These are phyloP conservation scores for Mycena galopus DNA, from an alignment of 768 basidiomycete species.

Conservation along the genomic window DNA sequence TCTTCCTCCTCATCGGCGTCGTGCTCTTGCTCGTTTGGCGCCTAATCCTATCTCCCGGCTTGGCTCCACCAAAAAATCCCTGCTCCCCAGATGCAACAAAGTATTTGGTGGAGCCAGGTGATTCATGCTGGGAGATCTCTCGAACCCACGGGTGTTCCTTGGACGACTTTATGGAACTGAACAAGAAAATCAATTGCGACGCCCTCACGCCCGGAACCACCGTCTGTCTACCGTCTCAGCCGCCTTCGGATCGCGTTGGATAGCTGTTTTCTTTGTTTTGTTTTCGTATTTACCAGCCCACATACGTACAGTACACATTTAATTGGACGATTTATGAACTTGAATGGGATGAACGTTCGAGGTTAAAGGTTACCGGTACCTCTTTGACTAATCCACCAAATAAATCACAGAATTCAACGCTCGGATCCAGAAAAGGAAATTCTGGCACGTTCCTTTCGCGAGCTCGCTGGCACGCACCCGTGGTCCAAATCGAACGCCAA, in stretches of 20 bases:
- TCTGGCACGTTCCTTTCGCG: too few species aligned
- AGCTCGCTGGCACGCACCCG: too few species aligned
- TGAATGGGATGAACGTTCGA: too few species aligned
- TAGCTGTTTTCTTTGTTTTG: too few species aligned
- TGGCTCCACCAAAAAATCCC: constrained; percentile 48
- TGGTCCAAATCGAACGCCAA: too few species aligned
- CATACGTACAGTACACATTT: too few species aligned
- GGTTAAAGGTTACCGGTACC: too few species aligned
- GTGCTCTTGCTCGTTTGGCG: constrained; percentile 75
- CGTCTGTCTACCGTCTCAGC: constrained; percentile 71
- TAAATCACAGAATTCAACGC: too few species aligned
- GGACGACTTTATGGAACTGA: constrained; percentile 65
- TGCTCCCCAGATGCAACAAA: constrained; percentile 58
- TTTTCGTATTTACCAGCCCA: too few species aligned
- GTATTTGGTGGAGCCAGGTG: constrained; percentile 68
- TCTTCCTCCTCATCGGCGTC: constrained; percentile 78
- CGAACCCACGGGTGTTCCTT: constrained; percentile 60
- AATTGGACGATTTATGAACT: too few species aligned
- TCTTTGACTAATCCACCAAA: too few species aligned
- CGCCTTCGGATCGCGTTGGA: not conserved
- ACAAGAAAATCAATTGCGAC: constrained; percentile 68
- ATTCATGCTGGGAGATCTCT: constrained; percentile 76
- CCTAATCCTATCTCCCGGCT: constrained; percentile 60
- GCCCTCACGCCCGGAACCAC: constrained; percentile 69
- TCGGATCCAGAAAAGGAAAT: too few species aligned